phyloP scores from a whole-genome alignment of 192 early-diverging fungal species.

The Coemansia sp. region DNA sequence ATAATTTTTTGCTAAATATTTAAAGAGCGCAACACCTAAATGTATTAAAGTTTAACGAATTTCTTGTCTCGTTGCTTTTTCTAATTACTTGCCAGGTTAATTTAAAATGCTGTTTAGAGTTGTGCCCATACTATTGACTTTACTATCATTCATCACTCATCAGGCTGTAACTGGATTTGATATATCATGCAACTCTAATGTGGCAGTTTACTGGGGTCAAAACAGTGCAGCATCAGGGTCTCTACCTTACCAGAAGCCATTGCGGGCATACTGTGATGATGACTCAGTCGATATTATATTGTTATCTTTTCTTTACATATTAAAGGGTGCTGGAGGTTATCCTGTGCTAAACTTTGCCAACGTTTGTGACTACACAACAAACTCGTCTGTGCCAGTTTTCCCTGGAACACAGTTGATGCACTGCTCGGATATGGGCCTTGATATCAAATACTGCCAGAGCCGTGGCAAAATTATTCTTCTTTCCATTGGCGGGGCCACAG shows the following conservation, averaged over 20 bases:
- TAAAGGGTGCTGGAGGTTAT: constrained; percentile 58
- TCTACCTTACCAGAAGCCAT: constrained; percentile 49
- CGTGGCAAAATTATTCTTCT: constrained; percentile 73
- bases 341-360: constrained; percentile 72
- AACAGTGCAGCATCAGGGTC: constrained; percentile 53
- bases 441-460: constrained; percentile 71
- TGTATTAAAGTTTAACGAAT: no score
- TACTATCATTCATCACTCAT: no score
- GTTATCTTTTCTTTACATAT: constrained; percentile 65
- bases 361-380: constrained; percentile 58
- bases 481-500: constrained; percentile 70
- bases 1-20: no score
- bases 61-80: no score
- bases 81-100: no score
- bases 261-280: constrained; percentile 60
- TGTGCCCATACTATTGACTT: no score
- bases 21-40: no score
- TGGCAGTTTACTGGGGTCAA: constrained; percentile 61
- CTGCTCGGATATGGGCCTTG: constrained; percentile 66
- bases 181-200: constrained; percentile 49
- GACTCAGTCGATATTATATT: constrained; percentile 56
- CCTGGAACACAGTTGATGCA: constrained; percentile 63
- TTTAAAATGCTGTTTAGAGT: no score
- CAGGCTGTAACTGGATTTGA: constrained; percentile 37
- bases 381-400: constrained; percentile 50